Percentiles rank a stretch among this genome's conserved stretches.
These are phyloP conservation scores for Staphylotrichum tortipilum DNA, from an alignment of 495 filamentous ascomycete genomes.

Conservation along the genomic window DNA sequence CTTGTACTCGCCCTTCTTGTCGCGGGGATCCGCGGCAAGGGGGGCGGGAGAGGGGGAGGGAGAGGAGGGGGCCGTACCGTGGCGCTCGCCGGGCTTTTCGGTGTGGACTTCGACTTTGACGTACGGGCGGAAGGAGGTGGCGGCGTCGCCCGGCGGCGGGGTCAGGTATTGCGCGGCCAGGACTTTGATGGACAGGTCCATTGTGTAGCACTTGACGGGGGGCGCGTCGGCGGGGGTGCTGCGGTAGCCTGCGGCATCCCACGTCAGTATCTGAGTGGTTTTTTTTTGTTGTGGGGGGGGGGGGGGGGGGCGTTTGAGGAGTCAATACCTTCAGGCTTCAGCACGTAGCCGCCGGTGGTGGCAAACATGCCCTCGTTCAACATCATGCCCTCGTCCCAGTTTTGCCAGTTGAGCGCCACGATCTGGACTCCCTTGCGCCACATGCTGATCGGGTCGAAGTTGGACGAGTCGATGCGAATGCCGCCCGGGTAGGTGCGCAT, in stretches of 20 bases:
- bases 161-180: constrained; percentile 51
- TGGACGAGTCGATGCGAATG: constrained; percentile 72
- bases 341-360: constrained; percentile 68
- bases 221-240: constrained; percentile 17
- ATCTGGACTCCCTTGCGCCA: constrained; percentile 90
- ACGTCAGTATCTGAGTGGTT: neutral
- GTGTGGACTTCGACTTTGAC: constrained; percentile 77
- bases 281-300: too few relatives aligned
- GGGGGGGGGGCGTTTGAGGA: neutral
- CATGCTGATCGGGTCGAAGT: constrained; percentile 72
- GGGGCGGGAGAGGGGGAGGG: constrained; percentile 25
- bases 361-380: constrained; percentile 89
- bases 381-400: constrained; percentile 88
- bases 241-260: constrained; percentile 1
- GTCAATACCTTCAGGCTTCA: constrained; percentile 60
- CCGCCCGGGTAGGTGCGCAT: constrained; percentile 88
- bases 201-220: constrained; percentile 34
- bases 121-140: constrained; percentile 61
- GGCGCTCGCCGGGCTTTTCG: constrained; percentile 48
- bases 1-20: constrained; percentile 58
- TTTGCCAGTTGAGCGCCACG: constrained; percentile 92
- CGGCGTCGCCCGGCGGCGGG: constrained; percentile 44
- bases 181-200: constrained; percentile 47
- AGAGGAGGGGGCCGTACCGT: constrained; percentile 32
- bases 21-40: constrained; percentile 20